These are phyloP conservation scores for Collariella sp. DNA, from an alignment of 495 filamentous ascomycete genomes.

Conservation along the genomic window DNA sequence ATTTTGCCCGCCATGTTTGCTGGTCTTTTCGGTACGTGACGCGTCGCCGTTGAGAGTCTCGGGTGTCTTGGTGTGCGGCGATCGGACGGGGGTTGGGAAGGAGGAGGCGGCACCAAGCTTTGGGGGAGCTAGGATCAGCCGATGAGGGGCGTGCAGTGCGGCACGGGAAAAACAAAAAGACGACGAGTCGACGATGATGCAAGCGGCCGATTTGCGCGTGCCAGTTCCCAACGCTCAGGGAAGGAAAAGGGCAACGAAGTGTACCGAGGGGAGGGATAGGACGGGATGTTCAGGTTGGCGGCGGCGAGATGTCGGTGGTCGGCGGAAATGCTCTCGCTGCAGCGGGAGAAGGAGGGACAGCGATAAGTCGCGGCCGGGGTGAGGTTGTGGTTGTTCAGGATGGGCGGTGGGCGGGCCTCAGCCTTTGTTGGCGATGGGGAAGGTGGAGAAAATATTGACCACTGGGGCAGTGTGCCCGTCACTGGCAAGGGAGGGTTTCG, in stretches of 20 bases:
- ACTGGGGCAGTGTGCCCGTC: slow-evolving; percentile 6
- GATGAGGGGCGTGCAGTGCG: slow-evolving; percentile 6
- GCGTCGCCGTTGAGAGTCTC: slow-evolving; percentile 2
- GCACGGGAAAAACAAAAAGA: neutral
- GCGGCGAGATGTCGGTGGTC: slow-evolving; percentile 12
- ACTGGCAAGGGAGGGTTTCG: neutral
- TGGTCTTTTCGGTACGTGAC: slow-evolving; percentile 11
- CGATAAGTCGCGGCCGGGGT: slow-evolving; percentile 2
- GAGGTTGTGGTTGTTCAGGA: neutral
- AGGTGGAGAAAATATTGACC: slow-evolving; percentile 12
- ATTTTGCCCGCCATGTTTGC: slow-evolving; percentile 62
- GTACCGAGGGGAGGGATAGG: neutral
- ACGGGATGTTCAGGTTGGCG: neutral
- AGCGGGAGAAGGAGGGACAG: slow-evolving; percentile 6
- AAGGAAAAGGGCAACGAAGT: neutral
- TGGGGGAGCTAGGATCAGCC: slow-evolving; percentile 9
- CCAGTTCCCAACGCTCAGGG: slow-evolving; percentile 1
- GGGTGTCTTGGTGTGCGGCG: neutral
- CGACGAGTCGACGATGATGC: neutral
- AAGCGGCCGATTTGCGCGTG: neutral
- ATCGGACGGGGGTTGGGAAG: slow-evolving; percentile 1
- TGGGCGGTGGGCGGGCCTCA: neutral
- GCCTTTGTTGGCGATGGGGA: slow-evolving; percentile 14
- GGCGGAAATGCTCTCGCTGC: slow-evolving; percentile 11
- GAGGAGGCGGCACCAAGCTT: slow-evolving; percentile 6